Conservation (phyloP, 225 moss, liverwort and hornwort species). For the Asterella californica region DNA sequence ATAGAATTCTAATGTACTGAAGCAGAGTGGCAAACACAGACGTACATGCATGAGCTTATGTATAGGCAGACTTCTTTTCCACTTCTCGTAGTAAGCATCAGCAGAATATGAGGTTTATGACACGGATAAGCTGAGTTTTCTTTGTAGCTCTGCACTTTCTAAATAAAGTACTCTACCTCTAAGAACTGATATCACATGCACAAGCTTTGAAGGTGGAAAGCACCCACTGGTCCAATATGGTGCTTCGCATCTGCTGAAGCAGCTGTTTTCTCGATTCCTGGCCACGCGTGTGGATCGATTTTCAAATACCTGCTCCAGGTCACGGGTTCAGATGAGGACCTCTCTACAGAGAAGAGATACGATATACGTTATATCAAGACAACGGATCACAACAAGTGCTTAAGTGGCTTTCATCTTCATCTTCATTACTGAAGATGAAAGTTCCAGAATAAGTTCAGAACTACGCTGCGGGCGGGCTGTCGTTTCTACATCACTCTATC, state of each 20-base stretch:
- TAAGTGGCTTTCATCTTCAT: no score
- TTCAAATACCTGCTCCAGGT: slow-evolving; percentile 64
- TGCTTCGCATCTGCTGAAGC: slow-evolving; percentile 75
- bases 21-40: background rate
- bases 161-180: background rate
- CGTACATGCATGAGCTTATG: background rate
- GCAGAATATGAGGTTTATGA: background rate
- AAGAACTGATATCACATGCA: background rate
- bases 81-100: background rate
- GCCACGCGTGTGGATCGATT: slow-evolving; percentile 89
- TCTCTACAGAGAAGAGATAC: background rate
- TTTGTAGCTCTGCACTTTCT: background rate
- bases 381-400: background rate
- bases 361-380: background rate
- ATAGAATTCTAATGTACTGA: slow-evolving; percentile 44
- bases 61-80: background rate
- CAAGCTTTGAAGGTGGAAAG: background rate
- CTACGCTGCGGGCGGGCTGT: no score
- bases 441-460: no score
- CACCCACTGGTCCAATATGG: slow-evolving; percentile 88
- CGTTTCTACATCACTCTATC: no score
- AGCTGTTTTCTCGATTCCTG: slow-evolving; percentile 83
- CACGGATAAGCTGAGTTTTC: background rate
- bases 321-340: slow-evolving; percentile 23
- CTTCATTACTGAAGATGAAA: no score